A percentile compares a stretch with the other conserved stretches of the same genome.
phyloP scores from a whole-genome alignment of 2,329 filamentous ascomycete genomes.

The Penicillium crustosum region DNA sequence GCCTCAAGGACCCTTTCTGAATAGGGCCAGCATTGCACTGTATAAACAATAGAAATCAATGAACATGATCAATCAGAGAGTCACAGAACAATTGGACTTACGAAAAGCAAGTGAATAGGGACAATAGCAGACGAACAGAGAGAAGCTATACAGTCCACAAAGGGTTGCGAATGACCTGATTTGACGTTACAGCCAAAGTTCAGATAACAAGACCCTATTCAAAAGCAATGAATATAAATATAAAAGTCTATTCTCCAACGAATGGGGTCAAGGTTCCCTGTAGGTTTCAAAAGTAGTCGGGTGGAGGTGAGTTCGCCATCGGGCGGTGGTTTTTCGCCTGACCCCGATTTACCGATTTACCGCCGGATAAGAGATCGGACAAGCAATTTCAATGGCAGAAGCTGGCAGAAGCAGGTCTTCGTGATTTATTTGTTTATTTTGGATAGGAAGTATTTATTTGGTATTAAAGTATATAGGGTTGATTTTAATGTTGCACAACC shows the following conservation, averaged over 20 bases:
- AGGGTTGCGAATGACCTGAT: conserved; percentile 1
- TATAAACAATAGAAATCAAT: not conserved
- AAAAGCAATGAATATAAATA: conserved; percentile 2
- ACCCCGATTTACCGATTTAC: conserved; percentile 25
- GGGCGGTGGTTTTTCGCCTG: conserved; percentile 23
- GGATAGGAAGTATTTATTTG: not conserved
- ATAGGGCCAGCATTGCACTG: conserved; percentile 26
- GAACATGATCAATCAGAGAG: not conserved
- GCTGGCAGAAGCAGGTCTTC: not conserved
- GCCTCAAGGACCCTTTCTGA: conserved; percentile 23
- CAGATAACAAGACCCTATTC: not conserved
- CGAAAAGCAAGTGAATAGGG: conserved; percentile 2
- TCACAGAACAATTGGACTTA: conserved; percentile 2
- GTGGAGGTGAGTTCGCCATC: conserved; percentile 14
- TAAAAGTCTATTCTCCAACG: not conserved
- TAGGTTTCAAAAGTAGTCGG: not conserved
- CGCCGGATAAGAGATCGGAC: conserved; percentile 25
- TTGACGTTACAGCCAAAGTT: not conserved
- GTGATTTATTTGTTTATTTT: not conserved
- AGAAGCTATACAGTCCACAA: conserved; percentile 1
- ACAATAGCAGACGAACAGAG: conserved; percentile 1
- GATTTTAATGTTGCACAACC: not conserved
- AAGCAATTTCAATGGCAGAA: not conserved
- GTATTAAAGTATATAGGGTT: not conserved
- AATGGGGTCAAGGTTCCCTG: not conserved